Evolutionary conservation across 139 green algal genomes (phyloP).

Genomic region (Chlorella sp.): DNA sequence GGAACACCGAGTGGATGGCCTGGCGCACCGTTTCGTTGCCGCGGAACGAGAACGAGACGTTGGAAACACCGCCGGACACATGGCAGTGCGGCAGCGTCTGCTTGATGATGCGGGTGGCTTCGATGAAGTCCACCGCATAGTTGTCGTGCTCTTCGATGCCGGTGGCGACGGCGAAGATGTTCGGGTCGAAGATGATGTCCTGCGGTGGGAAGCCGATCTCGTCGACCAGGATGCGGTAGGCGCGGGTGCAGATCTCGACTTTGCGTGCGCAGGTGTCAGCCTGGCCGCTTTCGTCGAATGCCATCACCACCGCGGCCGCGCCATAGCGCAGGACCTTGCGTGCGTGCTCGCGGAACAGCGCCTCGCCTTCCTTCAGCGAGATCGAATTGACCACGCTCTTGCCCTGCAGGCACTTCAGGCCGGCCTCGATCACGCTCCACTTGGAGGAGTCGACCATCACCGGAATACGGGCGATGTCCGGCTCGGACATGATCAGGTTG

Average conservation of each 20-base stretch:
- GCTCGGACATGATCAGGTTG: constrained; percentile 94
- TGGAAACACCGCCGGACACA: constrained; percentile 94
- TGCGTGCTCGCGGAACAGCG: constrained; percentile 82
- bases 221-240: constrained; percentile 94
- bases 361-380: constrained; percentile 96
- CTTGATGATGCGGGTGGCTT: constrained; percentile 91
- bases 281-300: constrained; percentile 94
- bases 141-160: constrained; percentile 98
- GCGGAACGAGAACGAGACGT: constrained; percentile 98
- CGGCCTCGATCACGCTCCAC: constrained; percentile 95
- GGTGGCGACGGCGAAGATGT: constrained; percentile 97
- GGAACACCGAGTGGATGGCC: constrained; percentile 90
- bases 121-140: constrained; percentile 98
- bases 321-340: constrained; percentile 79
- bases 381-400: constrained; percentile 99
- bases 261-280: constrained; percentile 54
- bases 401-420: constrained; percentile 91
- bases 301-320: constrained; percentile 96
- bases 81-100: constrained; percentile 88
- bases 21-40: constrained; percentile 94
- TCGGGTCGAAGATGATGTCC: constrained; percentile 99
- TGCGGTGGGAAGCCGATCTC: constrained; percentile 90
- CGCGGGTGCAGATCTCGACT: constrained; percentile 88
- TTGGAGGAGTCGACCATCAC: constrained; percentile 99
- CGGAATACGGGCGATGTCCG: constrained; percentile 87